phyloP scores from a whole-genome alignment of 148 eudicot genomes.

The Vaccinium darrowii region DNA sequence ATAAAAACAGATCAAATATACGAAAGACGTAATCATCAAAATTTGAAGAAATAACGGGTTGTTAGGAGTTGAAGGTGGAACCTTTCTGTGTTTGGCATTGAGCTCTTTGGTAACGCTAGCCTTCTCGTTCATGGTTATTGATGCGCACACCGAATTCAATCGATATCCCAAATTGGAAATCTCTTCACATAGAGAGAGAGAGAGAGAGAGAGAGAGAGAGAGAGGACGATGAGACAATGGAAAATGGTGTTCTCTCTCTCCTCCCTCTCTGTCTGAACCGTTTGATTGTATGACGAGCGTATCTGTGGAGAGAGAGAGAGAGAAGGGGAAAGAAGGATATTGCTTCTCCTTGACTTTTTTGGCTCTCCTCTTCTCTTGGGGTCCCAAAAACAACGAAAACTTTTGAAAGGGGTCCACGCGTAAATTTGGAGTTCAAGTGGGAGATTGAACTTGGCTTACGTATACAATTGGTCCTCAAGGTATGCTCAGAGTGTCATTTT shows the following conservation, averaged over 20 bases:
- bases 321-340: not conserved
- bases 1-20: constrained; percentile 16
- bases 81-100: constrained; percentile 89
- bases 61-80: constrained; percentile 15
- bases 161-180: not conserved
- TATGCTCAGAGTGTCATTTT: not conserved
- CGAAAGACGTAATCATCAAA: not conserved
- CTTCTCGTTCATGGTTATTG: constrained; percentile 69
- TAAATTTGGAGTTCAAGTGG: not conserved
- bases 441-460: not conserved
- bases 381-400: not conserved
- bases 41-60: not conserved
- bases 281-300: not conserved
- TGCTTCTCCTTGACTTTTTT: constrained; percentile 15
- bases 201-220: constrained; percentile 16
- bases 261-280: constrained; percentile 12
- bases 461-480: not conserved
- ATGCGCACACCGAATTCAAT: not conserved
- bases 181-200: not conserved
- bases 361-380: not conserved
- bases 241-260: constrained; percentile 22
- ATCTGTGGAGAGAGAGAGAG: not conserved
- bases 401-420: not conserved
- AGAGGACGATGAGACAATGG: constrained; percentile 10
- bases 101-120: constrained; percentile 91